These are phyloP conservation scores for Pilobolus umbonatus DNA, from an alignment of 192 early-diverging fungal genomes.

Conservation along the genomic window DNA sequence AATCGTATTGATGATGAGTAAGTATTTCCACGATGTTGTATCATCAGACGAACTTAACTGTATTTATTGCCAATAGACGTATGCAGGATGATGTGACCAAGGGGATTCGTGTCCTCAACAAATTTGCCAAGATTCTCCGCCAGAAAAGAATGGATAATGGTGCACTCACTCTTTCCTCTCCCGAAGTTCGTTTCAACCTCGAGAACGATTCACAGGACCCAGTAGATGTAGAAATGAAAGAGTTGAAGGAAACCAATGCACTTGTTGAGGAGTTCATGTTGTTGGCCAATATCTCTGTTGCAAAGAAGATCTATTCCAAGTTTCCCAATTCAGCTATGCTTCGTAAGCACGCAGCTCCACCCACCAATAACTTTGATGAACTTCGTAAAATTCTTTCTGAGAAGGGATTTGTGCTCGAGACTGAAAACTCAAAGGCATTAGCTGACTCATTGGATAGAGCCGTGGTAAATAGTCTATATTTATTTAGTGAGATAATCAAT, in stretches of 20 bases:
- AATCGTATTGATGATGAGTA: conserved; percentile 68
- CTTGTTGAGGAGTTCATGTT: conserved; percentile 99
- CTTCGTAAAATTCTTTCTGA: conserved; percentile 56
- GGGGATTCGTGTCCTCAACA: conserved; percentile 65
- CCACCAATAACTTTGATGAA: conserved; percentile 42
- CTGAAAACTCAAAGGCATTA: conserved; percentile 69
- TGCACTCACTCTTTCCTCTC: conserved; percentile 85
- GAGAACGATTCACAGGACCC: conserved; percentile 88
- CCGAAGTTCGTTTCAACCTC: conserved; percentile 90
- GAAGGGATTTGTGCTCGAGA: conserved; percentile 60
- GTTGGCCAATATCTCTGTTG: conserved; percentile 95
- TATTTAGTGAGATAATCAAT: conserved; percentile 10
- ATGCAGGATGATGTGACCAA: conserved; percentile 67
- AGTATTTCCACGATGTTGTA: conserved; percentile 48
- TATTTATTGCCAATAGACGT: conserved; percentile 20
- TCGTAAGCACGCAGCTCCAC: conserved; percentile 61
- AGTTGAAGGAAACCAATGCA: conserved; percentile 83
- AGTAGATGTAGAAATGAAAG: conserved; percentile 85
- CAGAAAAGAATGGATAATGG: conserved; percentile 76
- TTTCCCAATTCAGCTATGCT: conserved; percentile 79
- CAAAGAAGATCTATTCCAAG: conserved; percentile 70
- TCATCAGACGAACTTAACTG: conserved; percentile 31
- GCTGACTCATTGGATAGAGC: conserved; percentile 88
- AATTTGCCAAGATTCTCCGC: conserved; percentile 79
- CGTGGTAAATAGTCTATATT: conserved; percentile 40